Conservation (phyloP, 495 filamentous ascomycete genomes). For the Hyaloscypha finlandica region DNA sequence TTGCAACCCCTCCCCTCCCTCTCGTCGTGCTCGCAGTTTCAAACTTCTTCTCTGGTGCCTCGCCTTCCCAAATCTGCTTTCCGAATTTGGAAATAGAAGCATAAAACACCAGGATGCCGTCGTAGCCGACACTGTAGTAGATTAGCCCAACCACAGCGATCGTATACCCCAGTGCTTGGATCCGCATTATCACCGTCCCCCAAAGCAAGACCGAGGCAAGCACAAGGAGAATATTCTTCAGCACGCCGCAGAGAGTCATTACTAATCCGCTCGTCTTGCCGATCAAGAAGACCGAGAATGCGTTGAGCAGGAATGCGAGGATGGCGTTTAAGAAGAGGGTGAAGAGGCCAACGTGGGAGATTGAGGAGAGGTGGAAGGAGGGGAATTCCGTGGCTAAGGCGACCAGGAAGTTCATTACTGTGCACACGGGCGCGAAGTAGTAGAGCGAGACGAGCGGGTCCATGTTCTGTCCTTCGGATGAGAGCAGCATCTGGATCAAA, state of each 20-base stretch:
- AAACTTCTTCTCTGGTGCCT: not conserved
- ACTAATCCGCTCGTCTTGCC: slow-evolving; percentile 77
- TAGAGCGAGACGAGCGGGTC: slow-evolving; percentile 82
- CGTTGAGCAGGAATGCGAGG: slow-evolving; percentile 78
- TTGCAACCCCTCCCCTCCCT: not conserved
- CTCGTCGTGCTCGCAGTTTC: not conserved
- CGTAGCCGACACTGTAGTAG: slow-evolving; percentile 67
- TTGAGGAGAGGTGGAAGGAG: slow-evolving; percentile 52
- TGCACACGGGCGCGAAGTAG: slow-evolving; percentile 81
- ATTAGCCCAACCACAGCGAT: slow-evolving; percentile 64
- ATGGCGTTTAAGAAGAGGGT: slow-evolving; percentile 65
- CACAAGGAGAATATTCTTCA: slow-evolving; percentile 77
- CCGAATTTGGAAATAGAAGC: not conserved
- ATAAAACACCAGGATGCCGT: slow-evolving; percentile 26
- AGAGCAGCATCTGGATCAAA: slow-evolving; percentile 74
- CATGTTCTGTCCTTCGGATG: slow-evolving; percentile 64
- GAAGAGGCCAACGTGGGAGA: slow-evolving; percentile 57
- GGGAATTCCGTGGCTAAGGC: slow-evolving; percentile 60
- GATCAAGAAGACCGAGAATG: slow-evolving; percentile 77
- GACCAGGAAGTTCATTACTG: slow-evolving; percentile 70
- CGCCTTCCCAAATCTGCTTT: not conserved
- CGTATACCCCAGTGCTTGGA: slow-evolving; percentile 67
- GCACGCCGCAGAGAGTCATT: slow-evolving; percentile 72
- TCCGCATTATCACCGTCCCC: slow-evolving; percentile 55
- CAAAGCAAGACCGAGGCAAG: slow-evolving; percentile 64